Conservation (phyloP, 345 rosid species). For the Streptanthus diversifolius region DNA sequence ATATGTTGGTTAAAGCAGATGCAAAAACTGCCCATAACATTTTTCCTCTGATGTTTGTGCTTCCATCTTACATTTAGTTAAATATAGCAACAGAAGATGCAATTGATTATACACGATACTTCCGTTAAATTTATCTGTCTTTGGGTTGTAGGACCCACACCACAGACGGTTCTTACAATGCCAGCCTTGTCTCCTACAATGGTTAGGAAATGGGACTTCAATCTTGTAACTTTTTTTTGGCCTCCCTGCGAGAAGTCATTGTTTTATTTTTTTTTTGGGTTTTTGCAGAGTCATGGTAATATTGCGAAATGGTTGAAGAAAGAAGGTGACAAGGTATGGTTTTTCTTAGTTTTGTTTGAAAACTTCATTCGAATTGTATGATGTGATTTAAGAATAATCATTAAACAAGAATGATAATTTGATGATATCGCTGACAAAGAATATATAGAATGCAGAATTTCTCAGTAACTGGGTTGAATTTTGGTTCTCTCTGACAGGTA, state of each 20-base stretch:
- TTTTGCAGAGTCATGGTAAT: constrained; percentile 88
- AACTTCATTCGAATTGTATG: not conserved
- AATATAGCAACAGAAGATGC: not conserved
- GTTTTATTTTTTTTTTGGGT: constrained; percentile 28
- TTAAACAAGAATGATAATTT: not conserved
- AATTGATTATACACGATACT: not conserved
- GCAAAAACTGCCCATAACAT: not conserved
- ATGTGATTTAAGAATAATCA: constrained; percentile 21
- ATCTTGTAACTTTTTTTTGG: constrained; percentile 4
- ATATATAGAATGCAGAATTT: not conserved
- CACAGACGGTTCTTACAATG: constrained; percentile 73
- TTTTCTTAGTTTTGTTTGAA: constrained; percentile 6
- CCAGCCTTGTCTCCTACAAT: constrained; percentile 99
- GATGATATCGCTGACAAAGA: constrained; percentile 12
- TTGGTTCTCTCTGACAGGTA: constrained; percentile 55
- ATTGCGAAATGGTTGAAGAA: constrained; percentile 87
- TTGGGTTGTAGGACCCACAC: constrained; percentile 61
- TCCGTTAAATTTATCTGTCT: constrained; percentile 21
- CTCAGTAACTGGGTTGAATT: constrained; percentile 30
- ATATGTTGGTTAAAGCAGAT: constrained; percentile 4
- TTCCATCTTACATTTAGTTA: not conserved
- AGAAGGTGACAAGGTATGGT: constrained; percentile 91
- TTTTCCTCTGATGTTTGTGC: constrained; percentile 2
- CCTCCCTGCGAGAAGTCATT: constrained; percentile 28
- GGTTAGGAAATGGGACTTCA: constrained; percentile 46